Evolutionary conservation across 1,139 yeast genomes (phyloP), one percentile per base, ranked within the genome.

Genomic region (Protomyces macrosporus): DNA sequence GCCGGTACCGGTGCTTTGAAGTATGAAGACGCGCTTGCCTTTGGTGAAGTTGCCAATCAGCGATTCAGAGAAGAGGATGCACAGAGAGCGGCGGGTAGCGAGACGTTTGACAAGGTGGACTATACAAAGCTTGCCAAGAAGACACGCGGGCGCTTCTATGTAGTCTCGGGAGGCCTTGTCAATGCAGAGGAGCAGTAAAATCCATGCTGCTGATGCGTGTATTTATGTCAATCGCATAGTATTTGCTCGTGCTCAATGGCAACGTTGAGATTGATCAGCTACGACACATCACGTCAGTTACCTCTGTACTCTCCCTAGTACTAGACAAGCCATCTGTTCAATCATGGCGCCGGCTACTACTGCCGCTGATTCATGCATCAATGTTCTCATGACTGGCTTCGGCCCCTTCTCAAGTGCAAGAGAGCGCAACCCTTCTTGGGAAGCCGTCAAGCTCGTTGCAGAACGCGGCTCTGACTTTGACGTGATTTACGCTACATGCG

Each of bases 351-450:
- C 23, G 23, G 23, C 23, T 23, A 1, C 23, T 23, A 1, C 23
- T 23, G 23, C 23, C 2, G 23, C 23, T 23, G 23, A 23, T 23
- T 2, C 23, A 23, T 23, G 23, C 34, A 35, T 58, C 56, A 58
- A 58, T 52, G 56, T 58, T 6, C 56, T 58, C 10, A 51, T 58
- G 12, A 58, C 62, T 10, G 62, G 62, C 16, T 58, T 52, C 42
- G 62, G 62, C 6, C 52, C 62, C 2, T 58, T 58, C 52, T 12
- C 52, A 34, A 23, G 34, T 23, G 45, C 56, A 1, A 33, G 5
- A 6, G 48, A 42, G 9, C 33, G 35, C n/a, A 58, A 58, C 30
- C 62, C 62, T 3, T 58, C 62, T 6, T 58, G 62, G 62, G 62
- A 58, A 36, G 45, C 62, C 7, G 62, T 50, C 32, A 58, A 58